Conservation (phyloP, 805 yeast genomes). For the Tetrapisispora namnaoensis region DNA sequence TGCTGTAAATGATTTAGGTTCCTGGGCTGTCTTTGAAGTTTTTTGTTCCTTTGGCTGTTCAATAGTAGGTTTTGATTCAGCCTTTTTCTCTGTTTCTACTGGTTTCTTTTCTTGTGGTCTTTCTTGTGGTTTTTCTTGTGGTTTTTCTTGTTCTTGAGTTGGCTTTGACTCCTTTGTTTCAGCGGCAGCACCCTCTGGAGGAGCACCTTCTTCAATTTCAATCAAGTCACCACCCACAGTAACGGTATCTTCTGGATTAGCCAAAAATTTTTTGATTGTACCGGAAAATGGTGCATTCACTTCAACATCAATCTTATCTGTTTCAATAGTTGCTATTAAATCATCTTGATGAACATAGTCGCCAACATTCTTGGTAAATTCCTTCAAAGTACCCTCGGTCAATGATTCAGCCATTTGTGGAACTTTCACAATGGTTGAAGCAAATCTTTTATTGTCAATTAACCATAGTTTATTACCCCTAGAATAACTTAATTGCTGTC, state of each 20-base stretch:
- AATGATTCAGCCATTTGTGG: slow-evolving; percentile 99
- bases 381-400: slow-evolving; percentile 87
- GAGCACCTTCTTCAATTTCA: slow-evolving; percentile 70
- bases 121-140: slow-evolving; percentile 4
- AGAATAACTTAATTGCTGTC: neutral
- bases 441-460: slow-evolving; percentile 19
- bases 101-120: neutral
- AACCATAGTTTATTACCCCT: neutral
- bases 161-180: slow-evolving; percentile 25
- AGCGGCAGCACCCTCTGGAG: slow-evolving; percentile 47
- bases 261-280: slow-evolving; percentile 75
- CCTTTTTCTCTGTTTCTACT: slow-evolving; percentile 12
- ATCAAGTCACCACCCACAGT: slow-evolving; percentile 90
- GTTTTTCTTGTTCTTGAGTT: slow-evolving; percentile 9
- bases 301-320: slow-evolving; percentile 96
- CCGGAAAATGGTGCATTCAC: slow-evolving; percentile 93
- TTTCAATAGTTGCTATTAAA: slow-evolving; percentile 91
- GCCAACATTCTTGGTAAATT: slow-evolving; percentile 66
- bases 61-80: slow-evolving; percentile 13
- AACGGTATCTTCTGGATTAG: slow-evolving; percentile 81
- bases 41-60: slow-evolving; percentile 22
- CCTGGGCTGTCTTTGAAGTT: slow-evolving; percentile 19
- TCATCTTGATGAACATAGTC: slow-evolving; percentile 83
- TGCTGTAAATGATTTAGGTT: slow-evolving; percentile 31
- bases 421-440: slow-evolving; percentile 60